Evolutionary conservation across 2,329 filamentous ascomycete species (phyloP), one percentile per base, ranked within the genome.

Genomic region (Mycosphaerella sp.): DNA sequence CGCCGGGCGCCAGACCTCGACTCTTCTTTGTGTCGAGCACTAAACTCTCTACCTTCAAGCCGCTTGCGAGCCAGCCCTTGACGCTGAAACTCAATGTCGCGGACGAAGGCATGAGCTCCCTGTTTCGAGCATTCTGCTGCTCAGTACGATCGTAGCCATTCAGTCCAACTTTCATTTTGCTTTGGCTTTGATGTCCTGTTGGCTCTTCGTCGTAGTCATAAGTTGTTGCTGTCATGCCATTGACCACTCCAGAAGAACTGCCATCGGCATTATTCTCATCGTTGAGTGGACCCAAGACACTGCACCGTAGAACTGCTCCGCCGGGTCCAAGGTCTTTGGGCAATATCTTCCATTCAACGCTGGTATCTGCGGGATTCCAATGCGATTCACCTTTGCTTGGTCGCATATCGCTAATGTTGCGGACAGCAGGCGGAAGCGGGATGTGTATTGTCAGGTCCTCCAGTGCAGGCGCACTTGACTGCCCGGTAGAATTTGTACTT

Each of bases 281-380:
- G 4, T 74, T 70, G 0, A 66, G 61, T 0, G 75, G 70, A 1
- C 90, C 89, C 7, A 88, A 80, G 0, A 94, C 85, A 0, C 86
- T 90, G 62, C 89, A 93, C 44, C 87, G 80, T 36, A 97, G 74
- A 1, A 86, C 78, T 1, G 79, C 77, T 0, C 66, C 69, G 16
- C 64, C 62, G 2, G 67, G 55, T 1, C 80, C 78, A 2, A 89
- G 77, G 50, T 95, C 89, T 70, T 89, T 90, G 18, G 81, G 79
- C 1, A 84, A 81, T 36, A 97, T 81, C 51, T 83, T 80, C 91
- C 91, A 97, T 68, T 95, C 87, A 7, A 96, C 75, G 1, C 79
- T 68, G 41, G 79, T 78, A 44, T 87, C 88, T 2, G 82, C 82
- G 0, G 86, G 82, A 48, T 81, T 86, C 71, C 89, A 96, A 50